phyloP scores from a whole-genome alignment of 176 grass and related monocot genomes.

The Bolboschoenus planiculmis region DNA sequence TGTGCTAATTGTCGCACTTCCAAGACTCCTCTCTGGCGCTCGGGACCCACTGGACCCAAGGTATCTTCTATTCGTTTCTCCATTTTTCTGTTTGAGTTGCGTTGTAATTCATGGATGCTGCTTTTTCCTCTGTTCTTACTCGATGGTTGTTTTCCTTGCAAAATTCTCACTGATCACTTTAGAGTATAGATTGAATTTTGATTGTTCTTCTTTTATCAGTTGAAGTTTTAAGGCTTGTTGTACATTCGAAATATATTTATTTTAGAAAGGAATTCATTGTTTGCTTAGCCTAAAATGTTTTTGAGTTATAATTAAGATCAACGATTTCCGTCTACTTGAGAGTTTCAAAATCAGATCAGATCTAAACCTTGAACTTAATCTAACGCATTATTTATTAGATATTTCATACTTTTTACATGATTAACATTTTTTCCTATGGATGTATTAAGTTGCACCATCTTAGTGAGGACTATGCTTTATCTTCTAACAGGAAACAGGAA shows the following conservation, averaged over 20 bases:
- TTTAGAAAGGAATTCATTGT: not conserved
- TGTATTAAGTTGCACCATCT: not conserved
- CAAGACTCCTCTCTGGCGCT: constrained; percentile 37
- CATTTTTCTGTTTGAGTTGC: not conserved
- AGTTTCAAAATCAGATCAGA: not conserved
- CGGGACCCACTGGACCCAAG: constrained; percentile 37
- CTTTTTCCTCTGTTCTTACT: not conserved
- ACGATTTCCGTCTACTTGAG: not conserved
- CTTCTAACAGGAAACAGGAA: not conserved
- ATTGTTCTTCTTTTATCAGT: not conserved
- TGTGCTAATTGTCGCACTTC: constrained; percentile 36
- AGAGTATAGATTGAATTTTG: not conserved
- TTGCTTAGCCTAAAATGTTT: not conserved
- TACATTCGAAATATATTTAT: not conserved
- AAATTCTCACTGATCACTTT: constrained; percentile 5
- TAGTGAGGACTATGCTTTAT: not conserved
- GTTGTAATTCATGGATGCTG: not conserved
- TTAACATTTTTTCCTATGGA: not conserved
- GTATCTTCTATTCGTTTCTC: not conserved
- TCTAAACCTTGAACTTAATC: not conserved
- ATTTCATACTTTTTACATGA: not conserved
- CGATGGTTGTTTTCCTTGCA: not conserved
- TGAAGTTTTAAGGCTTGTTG: not conserved
- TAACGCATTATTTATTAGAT: not conserved
- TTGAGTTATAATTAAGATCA: not conserved